These are phyloP conservation scores for Sphagnum tenellum DNA, from an alignment of 225 moss, liverwort and hornwort species.

Conservation along the genomic window DNA sequence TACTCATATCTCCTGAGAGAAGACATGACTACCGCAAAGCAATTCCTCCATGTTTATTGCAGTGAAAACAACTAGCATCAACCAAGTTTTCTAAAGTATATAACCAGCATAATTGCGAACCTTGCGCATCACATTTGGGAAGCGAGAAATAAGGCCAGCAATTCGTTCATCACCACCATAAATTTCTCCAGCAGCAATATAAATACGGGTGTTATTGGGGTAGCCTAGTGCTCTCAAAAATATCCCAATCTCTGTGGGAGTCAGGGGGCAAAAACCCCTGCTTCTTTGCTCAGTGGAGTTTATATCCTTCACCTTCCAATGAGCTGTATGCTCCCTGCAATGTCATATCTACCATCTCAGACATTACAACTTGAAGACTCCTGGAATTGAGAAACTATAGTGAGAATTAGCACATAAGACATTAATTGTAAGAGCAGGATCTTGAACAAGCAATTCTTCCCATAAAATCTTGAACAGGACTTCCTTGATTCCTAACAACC, in stretches of 20 bases:
- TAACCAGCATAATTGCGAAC: slow-evolving; percentile 15
- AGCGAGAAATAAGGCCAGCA: slow-evolving; percentile 62
- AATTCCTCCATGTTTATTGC: too few species aligned
- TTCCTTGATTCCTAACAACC: too few species aligned
- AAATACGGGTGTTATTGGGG: slow-evolving; percentile 69
- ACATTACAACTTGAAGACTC: neutral
- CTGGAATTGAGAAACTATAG: too few species aligned
- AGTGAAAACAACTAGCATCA: too few species aligned
- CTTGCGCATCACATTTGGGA: slow-evolving; percentile 82
- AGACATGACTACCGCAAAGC: too few species aligned
- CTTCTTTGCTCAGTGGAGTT: slow-evolving; percentile 75
- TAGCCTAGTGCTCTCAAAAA: slow-evolving; percentile 86
- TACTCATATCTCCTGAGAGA: too few species aligned
- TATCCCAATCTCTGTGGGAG: slow-evolving; percentile 90
- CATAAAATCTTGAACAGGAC: too few species aligned
- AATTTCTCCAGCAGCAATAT: slow-evolving; percentile 90
- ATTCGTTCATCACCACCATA: slow-evolving; percentile 87
- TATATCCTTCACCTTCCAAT: slow-evolving; percentile 95
- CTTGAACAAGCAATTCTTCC: too few species aligned
- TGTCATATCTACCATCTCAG: slow-evolving; percentile 3
- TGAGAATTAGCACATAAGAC: too few species aligned
- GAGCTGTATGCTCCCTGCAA: slow-evolving; percentile 61
- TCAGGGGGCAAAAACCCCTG: slow-evolving; percentile 84
- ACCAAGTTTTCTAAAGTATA: too few species aligned
- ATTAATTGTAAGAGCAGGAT: too few species aligned